Conservation (phyloP, 228 moss, liverwort and hornwort genomes). For the Sphagnum magellanicum region DNA sequence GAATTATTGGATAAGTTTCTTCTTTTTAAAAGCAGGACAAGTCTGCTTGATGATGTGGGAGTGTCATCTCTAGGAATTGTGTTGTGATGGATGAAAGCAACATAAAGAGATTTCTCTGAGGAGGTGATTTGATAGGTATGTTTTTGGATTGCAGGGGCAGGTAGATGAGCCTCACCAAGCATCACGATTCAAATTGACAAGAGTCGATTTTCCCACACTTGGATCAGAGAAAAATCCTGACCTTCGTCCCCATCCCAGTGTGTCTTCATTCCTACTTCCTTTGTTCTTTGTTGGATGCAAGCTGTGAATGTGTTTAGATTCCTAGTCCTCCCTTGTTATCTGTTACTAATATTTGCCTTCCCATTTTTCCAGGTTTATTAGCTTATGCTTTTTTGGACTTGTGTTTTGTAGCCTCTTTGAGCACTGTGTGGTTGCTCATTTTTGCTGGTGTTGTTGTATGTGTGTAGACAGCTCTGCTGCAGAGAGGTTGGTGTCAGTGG, state of each 20-base stretch:
- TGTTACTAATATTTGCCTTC: no score
- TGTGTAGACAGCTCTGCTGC: slow-evolving; percentile 37
- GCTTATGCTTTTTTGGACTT: neutral
- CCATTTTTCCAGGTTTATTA: no score
- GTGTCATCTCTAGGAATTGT: neutral
- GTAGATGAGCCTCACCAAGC: slow-evolving; percentile 92
- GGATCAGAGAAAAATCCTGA: slow-evolving; percentile 98
- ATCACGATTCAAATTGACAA: slow-evolving; percentile 80
- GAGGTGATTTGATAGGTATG: neutral
- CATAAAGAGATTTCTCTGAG: no score
- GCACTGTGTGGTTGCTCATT: slow-evolving; percentile 17
- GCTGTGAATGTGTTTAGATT: neutral
- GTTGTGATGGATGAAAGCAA: no score
- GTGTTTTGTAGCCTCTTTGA: no score
- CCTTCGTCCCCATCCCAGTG: slow-evolving; percentile 94
- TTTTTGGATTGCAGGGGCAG: slow-evolving; percentile 10
- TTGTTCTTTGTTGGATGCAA: neutral
- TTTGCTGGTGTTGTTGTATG: neutral
- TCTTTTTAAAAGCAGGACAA: neutral
- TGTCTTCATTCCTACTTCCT: slow-evolving; percentile 1
- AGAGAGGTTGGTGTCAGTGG: slow-evolving; percentile 52
- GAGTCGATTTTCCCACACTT: slow-evolving; percentile 91
- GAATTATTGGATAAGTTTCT: neutral
- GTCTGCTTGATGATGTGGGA: neutral
- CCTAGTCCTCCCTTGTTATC: neutral